A percentile compares a stretch with the other conserved stretches of the same genome.
phyloP scores from a whole-genome alignment of 2,329 filamentous ascomycete genomes.

The Lasiodiplodia citricola region DNA sequence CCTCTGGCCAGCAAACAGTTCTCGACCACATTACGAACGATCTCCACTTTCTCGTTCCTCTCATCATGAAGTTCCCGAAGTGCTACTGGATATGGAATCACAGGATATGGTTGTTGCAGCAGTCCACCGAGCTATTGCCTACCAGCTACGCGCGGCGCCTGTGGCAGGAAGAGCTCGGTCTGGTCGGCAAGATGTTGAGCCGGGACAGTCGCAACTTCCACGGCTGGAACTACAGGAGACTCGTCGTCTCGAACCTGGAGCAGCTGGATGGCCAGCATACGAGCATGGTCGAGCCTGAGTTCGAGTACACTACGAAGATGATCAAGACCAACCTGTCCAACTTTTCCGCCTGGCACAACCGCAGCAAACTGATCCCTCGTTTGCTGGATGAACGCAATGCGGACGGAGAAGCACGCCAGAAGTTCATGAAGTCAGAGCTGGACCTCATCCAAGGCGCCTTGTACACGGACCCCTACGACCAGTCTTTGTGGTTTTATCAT shows the following conservation, averaged over 20 bases:
- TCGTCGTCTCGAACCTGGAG: slow-evolving; percentile 78
- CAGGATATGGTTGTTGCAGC: slow-evolving; percentile 80
- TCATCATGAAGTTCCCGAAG: slow-evolving; percentile 87
- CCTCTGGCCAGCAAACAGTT: slow-evolving; percentile 31
- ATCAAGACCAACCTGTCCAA: slow-evolving; percentile 86
- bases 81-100: slow-evolving; percentile 99
- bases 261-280: slow-evolving; percentile 43
- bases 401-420: slow-evolving; percentile 64
- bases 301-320: slow-evolving; percentile 90
- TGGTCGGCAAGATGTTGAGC: slow-evolving; percentile 86
- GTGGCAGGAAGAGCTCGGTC: slow-evolving; percentile 82
- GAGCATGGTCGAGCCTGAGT: slow-evolving; percentile 79
- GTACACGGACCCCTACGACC: slow-evolving; percentile 89
- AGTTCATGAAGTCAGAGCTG: slow-evolving; percentile 79
- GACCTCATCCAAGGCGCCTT: slow-evolving; percentile 76
- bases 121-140: slow-evolving; percentile 70
- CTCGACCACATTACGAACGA: slow-evolving; percentile 71
- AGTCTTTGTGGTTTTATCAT: slow-evolving; percentile 97
- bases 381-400: slow-evolving; percentile 74
- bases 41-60: slow-evolving; percentile 79
- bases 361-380: slow-evolving; percentile 80
- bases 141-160: slow-evolving; percentile 63
- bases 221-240: slow-evolving; percentile 89
- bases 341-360: slow-evolving; percentile 95
- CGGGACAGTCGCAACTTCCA: slow-evolving; percentile 93